These are phyloP conservation scores for Botrytis paeoniae DNA, from an alignment of 2,329 filamentous ascomycete genomes.

Conservation along the genomic window DNA sequence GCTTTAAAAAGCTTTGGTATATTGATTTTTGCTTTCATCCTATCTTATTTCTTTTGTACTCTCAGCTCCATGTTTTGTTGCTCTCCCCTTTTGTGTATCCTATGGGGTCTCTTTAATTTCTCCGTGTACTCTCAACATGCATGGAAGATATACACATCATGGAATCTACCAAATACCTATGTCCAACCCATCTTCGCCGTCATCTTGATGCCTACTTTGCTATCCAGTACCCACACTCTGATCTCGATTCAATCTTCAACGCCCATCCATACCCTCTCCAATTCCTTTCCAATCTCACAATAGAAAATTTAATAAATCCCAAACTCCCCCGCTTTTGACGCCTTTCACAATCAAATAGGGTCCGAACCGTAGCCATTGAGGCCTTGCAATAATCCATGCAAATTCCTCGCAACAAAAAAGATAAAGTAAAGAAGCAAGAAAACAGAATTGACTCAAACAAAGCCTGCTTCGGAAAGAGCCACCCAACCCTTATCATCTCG, in stretches of 20 bases:
- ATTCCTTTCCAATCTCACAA: constrained; percentile 10
- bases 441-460: constrained; percentile 18
- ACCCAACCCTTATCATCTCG: background rate
- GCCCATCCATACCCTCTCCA: background rate
- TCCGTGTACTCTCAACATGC: background rate
- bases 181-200: background rate
- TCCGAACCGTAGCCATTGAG: background rate
- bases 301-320: background rate
- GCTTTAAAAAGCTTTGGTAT: background rate
- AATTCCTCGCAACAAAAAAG: background rate
- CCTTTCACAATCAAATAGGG: constrained; percentile 3
- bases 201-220: background rate
- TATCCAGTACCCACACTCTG: background rate
- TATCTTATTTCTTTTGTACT: background rate
- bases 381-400: background rate
- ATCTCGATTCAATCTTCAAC: constrained; percentile 7
- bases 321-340: constrained; percentile 6
- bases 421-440: background rate
- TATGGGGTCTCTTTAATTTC: background rate
- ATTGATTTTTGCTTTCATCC: background rate
- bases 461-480: constrained; percentile 19
- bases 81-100: background rate
- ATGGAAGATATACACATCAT: constrained; percentile 14
- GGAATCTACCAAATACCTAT: background rate
- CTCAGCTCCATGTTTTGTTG: background rate